These are phyloP conservation scores for Lojkania enalia DNA, from an alignment of 2,329 filamentous ascomycete species.

Conservation along the genomic window DNA sequence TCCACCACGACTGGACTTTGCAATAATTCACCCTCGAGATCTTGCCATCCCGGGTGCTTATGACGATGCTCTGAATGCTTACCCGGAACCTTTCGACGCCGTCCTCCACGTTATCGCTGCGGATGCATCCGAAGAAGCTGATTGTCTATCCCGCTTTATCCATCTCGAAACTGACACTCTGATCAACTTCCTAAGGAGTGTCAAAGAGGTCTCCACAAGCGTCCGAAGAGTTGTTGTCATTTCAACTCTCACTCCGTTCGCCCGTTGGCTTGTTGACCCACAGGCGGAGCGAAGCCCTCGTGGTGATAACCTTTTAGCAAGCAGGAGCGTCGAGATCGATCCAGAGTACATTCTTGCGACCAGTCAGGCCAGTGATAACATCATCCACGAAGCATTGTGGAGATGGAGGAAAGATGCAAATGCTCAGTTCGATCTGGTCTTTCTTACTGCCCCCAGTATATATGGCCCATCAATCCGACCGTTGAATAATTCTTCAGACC, in stretches of 20 bases:
- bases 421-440: slow-evolving; percentile 29
- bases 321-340: slow-evolving; percentile 19
- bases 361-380: slow-evolving; percentile 31
- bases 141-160: slow-evolving; percentile 32
- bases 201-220: slow-evolving; percentile 17
- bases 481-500: slow-evolving; percentile 27
- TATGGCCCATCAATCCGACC: slow-evolving; percentile 29
- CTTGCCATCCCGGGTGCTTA: slow-evolving; percentile 20
- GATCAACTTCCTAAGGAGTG: slow-evolving; percentile 24
- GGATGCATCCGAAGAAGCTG: slow-evolving; percentile 26
- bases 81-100: slow-evolving; percentile 27
- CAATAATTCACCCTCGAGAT: slow-evolving; percentile 20
- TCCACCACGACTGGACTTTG: slow-evolving; percentile 23
- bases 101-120: slow-evolving; percentile 28
- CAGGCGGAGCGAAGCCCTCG: slow-evolving; percentile 14
- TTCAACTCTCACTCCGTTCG: slow-evolving; percentile 28
- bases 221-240: slow-evolving; percentile 31
- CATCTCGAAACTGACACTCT: slow-evolving; percentile 25
- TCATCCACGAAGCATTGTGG: slow-evolving; percentile 25
- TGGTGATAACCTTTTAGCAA: slow-evolving; percentile 8
- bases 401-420: slow-evolving; percentile 23
- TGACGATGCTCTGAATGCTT: slow-evolving; percentile 21
- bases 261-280: slow-evolving; percentile 29
- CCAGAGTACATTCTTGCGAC: slow-evolving; percentile 30
- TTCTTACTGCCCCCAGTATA: slow-evolving; percentile 27